phyloP scores from a whole-genome alignment of 345 rosid species.

The Brassica carinata region DNA sequence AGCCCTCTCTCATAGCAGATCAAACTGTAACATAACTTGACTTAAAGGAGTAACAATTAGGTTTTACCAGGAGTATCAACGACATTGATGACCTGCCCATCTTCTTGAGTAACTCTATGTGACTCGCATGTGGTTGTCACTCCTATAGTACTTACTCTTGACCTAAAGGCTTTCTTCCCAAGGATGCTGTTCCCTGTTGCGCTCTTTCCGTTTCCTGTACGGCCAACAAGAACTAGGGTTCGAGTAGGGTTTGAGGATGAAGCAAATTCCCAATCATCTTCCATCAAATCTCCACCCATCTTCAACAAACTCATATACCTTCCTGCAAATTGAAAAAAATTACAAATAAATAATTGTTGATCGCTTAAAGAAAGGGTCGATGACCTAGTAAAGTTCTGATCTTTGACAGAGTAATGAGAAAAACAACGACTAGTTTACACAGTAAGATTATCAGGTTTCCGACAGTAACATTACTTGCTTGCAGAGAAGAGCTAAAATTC shows the following conservation, averaged over 20 bases:
- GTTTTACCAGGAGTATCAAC: conserved; percentile 87
- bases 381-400: conserved; percentile 3
- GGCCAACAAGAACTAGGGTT: conserved; percentile 83
- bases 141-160: conserved; percentile 70
- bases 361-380: conserved; percentile 1
- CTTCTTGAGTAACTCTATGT: conserved; percentile 51
- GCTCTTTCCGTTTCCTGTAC: conserved; percentile 91
- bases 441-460: not conserved
- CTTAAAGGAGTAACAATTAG: not conserved
- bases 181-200: conserved; percentile 90
- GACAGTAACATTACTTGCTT: conserved; percentile 24
- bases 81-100: conserved; percentile 78
- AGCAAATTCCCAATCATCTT: conserved; percentile 86
- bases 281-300: conserved; percentile 83
- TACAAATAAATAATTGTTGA: not conserved
- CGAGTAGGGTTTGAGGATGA: conserved; percentile 49
- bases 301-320: conserved; percentile 21
- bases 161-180: conserved; percentile 68
- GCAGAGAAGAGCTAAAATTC: not conserved
- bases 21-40: not conserved
- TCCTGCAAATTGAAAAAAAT: not conserved
- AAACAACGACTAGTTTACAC: not conserved
- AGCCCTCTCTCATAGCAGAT: not conserved
- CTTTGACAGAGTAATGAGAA: conserved; percentile 5
- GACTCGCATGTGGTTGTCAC: conserved; percentile 74